A percentile compares a stretch with the other conserved stretches of the same genome.
Evolutionary conservation across 257 asterid species (phyloP).

Genomic region (Dorcoceras hygrometricum): DNA sequence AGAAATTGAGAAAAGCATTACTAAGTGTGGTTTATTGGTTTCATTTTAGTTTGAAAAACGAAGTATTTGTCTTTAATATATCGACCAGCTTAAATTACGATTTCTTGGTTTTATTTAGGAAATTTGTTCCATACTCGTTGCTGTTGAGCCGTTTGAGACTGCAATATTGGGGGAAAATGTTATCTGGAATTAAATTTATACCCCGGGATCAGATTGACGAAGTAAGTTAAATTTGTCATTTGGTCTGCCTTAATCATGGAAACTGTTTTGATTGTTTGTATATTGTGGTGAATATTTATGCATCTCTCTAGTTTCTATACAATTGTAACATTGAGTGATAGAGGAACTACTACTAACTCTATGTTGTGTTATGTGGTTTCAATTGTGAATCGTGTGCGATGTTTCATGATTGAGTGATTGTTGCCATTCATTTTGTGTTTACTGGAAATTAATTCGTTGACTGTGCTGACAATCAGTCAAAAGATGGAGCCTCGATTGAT

Average conservation of each 20-base stretch:
- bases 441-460: background rate
- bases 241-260: background rate
- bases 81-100: no score
- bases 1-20: no score
- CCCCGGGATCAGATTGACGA: conserved; percentile 39
- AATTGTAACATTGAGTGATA: no score
- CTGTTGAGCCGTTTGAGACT: no score
- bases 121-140: no score
- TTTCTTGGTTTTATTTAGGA: no score
- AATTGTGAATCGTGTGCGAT: background rate
- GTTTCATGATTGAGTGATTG: no score
- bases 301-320: background rate
- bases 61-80: no score
- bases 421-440: no score
- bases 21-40: no score
- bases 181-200: conserved; percentile 45
- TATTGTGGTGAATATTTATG: no score
- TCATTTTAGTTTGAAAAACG: no score
- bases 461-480: conserved; percentile 36
- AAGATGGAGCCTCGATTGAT: conserved; percentile 33
- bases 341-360: background rate
- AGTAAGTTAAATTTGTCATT: conserved; percentile 21
- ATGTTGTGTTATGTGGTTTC: background rate
- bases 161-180: conserved; percentile 34
- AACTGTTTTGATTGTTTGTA: background rate